A percentile compares a stretch with the other conserved stretches of the same genome.
Conservation (phyloP, 306 rosid genomes). For the Lathyrus tuberosus region DNA sequence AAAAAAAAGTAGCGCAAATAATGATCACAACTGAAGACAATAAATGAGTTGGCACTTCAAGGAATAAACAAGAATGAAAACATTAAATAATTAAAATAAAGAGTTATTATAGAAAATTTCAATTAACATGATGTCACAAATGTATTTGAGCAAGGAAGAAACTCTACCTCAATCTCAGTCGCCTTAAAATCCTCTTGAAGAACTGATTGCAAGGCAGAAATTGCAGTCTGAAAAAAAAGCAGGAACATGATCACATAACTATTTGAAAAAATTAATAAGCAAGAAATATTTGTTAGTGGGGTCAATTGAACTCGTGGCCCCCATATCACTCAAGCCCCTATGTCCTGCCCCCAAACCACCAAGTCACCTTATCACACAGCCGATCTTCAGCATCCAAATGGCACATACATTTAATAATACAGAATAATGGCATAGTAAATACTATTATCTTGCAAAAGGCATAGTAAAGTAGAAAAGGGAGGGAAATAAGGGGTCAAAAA, state of each 20-base stretch:
- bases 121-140: constrained; percentile 13
- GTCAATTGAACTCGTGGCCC: neutral
- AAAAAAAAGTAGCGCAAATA: too few species aligned
- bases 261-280: neutral
- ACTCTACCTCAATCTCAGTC: constrained; percentile 89
- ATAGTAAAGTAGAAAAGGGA: neutral
- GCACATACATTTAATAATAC: constrained; percentile 1
- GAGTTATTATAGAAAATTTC: constrained; percentile 10
- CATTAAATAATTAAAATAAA: neutral
- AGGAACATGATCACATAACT: constrained; percentile 1
- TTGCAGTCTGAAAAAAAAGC: constrained; percentile 70
- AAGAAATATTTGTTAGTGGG: neutral
- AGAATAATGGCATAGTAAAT: neutral
- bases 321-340: neutral
- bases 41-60: neutral
- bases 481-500: neutral
- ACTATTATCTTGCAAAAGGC: neutral
- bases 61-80: constrained; percentile 12
- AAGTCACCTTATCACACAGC: neutral
- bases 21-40: too few species aligned
- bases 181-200: constrained; percentile 99
- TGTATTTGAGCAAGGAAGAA: neutral
- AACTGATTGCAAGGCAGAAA: constrained; percentile 97
- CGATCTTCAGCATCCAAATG: neutral
- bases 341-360: neutral